phyloP scores from a whole-genome alignment of 1,139 yeast genomes.

The Groenewaldozyma sp. region DNA sequence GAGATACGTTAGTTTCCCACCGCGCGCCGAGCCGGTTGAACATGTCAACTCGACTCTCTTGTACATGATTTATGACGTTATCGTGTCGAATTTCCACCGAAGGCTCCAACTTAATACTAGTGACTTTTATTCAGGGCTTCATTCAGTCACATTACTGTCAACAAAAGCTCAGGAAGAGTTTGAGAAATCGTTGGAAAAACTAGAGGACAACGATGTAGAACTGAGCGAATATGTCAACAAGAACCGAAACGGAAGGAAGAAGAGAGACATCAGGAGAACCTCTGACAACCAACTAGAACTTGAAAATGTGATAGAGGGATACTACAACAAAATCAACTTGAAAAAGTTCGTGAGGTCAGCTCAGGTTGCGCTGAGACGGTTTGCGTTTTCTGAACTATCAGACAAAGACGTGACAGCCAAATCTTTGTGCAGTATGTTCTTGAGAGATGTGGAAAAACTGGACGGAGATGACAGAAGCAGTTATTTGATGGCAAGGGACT shows the following conservation, averaged over 20 bases:
- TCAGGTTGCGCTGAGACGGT: conserved; percentile 7
- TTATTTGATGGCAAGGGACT: background rate
- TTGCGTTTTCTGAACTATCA: conserved; percentile 1
- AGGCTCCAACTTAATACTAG: background rate
- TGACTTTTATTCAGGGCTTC: conserved; percentile 1
- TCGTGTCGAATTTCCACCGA: background rate
- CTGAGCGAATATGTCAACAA: background rate
- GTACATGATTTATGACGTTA: background rate
- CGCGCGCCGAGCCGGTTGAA: background rate
- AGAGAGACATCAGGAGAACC: background rate
- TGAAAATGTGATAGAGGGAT: background rate
- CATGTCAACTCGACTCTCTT: background rate
- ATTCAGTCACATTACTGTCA: conserved; percentile 1
- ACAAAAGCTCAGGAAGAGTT: background rate
- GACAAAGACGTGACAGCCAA: background rate
- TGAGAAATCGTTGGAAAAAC: background rate
- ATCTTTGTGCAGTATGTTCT: background rate
- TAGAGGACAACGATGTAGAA: background rate
- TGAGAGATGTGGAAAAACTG: background rate
- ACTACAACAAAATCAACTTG: background rate
- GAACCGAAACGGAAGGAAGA: background rate
- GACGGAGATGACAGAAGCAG: background rate
- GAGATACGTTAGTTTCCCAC: background rate
- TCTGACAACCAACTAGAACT: no score
- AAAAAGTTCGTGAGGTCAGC: conserved; percentile 1